Percentiles rank a stretch among this genome's conserved stretches.
Conservation (phyloP, 169 alveolate genomes). For the Plasmodium inui region DNA sequence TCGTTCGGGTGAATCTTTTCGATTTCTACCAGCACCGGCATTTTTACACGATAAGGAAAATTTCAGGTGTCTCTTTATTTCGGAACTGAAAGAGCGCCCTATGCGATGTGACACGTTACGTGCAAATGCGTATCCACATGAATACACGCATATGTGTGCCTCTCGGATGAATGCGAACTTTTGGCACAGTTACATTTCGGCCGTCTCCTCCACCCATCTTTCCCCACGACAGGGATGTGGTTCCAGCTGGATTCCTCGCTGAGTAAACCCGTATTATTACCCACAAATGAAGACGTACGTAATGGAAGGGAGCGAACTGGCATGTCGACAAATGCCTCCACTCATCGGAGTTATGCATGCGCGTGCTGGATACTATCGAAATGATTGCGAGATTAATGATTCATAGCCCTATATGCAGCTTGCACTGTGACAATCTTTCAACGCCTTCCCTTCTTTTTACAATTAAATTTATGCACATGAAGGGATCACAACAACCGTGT, state of each 20-base stretch:
- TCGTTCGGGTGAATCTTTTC: constrained; percentile 55
- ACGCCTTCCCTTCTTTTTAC: background rate
- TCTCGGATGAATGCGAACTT: background rate
- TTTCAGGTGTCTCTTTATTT: constrained; percentile 53
- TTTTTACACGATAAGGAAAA: constrained; percentile 72
- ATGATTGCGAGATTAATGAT: background rate
- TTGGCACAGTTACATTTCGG: background rate
- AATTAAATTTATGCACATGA: background rate
- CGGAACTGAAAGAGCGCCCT: background rate
- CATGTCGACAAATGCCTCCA: background rate
- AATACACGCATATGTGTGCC: background rate
- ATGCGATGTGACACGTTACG: background rate
- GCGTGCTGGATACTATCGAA: background rate
- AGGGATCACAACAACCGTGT: background rate
- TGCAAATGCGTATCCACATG: background rate
- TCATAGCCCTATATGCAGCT: background rate
- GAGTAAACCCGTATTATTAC: constrained; percentile 38
- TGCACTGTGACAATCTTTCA: background rate
- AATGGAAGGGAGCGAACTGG: background rate
- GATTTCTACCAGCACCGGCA: constrained; percentile 66
- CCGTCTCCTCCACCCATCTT: background rate
- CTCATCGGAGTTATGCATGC: background rate
- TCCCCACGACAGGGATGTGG: constrained; percentile 33
- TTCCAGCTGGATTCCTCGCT: constrained; percentile 63
- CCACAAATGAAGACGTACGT: constrained; percentile 46